Percentiles rank a stretch among this genome's conserved stretches.
These are phyloP conservation scores for Fusarium poae DNA, from an alignment of 2,329 filamentous ascomycete genomes.

Conservation along the genomic window DNA sequence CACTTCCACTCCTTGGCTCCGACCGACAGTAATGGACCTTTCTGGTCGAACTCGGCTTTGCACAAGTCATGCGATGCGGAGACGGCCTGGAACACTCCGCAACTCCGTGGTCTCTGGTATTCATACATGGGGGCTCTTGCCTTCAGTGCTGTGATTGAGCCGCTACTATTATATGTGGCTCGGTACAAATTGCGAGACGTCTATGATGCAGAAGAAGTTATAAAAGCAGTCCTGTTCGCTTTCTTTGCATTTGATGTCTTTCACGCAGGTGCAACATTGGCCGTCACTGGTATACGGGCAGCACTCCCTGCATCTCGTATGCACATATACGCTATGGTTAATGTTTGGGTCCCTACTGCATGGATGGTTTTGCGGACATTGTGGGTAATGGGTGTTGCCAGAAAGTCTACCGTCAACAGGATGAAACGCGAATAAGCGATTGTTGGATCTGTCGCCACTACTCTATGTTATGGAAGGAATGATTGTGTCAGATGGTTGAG, in stretches of 20 bases:
- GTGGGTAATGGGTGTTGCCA: background rate
- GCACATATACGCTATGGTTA: background rate
- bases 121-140: background rate
- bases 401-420: background rate
- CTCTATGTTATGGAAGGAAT: no score
- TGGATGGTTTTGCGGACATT: background rate
- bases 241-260: background rate
- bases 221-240: rapidly evolving
- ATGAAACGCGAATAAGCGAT: background rate
- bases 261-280: background rate
- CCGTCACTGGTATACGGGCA: background rate
- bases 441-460: no score
- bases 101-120: conserved; percentile 5
- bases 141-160: background rate
- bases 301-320: background rate
- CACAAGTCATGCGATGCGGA: background rate
- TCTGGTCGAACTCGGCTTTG: background rate
- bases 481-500: no score
- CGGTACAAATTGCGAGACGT: background rate
- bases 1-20: background rate
- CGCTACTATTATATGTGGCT: background rate
- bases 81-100: conserved; percentile 1
- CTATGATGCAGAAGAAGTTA: background rate
- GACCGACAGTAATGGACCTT: background rate
- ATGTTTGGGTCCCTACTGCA: background rate